Base-by-base conservation (phyloP, 192 early-diverging fungal species). In the Gaertneriomyces sp. region DNA sequence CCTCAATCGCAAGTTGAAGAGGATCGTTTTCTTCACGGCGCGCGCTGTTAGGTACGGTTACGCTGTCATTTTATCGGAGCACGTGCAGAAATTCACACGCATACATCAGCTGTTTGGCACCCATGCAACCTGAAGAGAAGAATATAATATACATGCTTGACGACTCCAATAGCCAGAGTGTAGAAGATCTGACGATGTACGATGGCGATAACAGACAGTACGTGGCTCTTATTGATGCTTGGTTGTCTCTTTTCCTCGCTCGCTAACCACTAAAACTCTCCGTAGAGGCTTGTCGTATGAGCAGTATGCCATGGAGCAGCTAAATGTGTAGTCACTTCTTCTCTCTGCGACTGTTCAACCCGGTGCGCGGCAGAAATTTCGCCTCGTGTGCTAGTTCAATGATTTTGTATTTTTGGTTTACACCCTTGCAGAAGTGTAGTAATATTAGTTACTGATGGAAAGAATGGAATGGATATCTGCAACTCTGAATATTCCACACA, bases 11-110 rank as follows among this genome's bases (percentile, higher is more conserved):
- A 88, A 88, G 66, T 73, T 93, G 69, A 96, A 93, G 73, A 81
- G 94, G 51, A 90, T 98, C 43, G 82, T 98, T 10, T 97, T 94
- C 70, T 91, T 98, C 68, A 93, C 92, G 1, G 89, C 89, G 25
- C 83, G 89, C 66, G 91, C 93, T 51, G 85, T 93, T 59, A 95
- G 92, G 91, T 93, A 91, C 45, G 58, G 49, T 33, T 47, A 41
- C 12, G 25, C 25, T 33, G 25, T 33, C 2, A 2, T 33, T 0
- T 33, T 33, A 33, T 33, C 25, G 25, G 25, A 33, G 25, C 25
- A 1, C 25, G 25, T 0, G 25, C 25, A 33, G 25, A 33, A 33
- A 33, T 33, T 33, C 25, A 33, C 25, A 33, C 25, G 25, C 25
- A 33, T 63, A 42, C 44, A 20, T 16, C 60, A 84, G 84, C 61